phyloP scores from a whole-genome alignment of 2,329 filamentous ascomycete genomes.

The Cordyceps javanica region DNA sequence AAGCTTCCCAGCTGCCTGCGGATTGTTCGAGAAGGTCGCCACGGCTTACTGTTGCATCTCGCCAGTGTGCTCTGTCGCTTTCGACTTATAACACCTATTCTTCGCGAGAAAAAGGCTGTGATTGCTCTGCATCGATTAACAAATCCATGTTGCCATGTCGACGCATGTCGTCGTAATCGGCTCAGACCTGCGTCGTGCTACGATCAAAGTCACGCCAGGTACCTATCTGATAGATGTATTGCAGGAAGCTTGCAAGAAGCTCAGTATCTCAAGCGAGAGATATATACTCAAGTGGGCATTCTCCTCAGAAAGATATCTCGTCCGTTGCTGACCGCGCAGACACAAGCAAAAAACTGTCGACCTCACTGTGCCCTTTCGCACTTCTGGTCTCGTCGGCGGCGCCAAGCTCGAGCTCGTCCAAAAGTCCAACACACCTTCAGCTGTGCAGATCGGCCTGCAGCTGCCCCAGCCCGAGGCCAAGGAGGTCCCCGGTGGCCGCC shows the following conservation, averaged over 20 bases:
- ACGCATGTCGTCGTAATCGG: conserved; percentile 86
- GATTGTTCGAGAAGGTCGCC: conserved; percentile 15
- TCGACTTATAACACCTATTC: too few species aligned
- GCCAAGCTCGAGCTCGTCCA: conserved; percentile 90
- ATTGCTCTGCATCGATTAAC: background rate
- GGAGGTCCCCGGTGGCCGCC: conserved; percentile 56
- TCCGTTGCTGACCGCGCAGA: conserved; percentile 36
- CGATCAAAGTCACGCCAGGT: conserved; percentile 74
- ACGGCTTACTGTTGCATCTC: background rate
- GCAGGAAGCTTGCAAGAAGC: conserved; percentile 79
- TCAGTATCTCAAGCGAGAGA: conserved; percentile 64
- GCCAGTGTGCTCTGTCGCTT: background rate
- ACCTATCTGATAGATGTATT: conserved; percentile 82
- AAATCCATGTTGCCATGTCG: conserved; percentile 51
- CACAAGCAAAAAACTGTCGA: conserved; percentile 82
- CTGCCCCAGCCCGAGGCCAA: conserved; percentile 66
- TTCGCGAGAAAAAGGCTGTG: background rate
- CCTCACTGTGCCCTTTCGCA: conserved; percentile 75
- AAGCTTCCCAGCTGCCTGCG: conserved; percentile 11
- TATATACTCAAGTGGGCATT: conserved; percentile 70
- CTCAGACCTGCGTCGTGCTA: conserved; percentile 67
- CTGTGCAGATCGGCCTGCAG: conserved; percentile 84
- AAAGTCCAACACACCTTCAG: conserved; percentile 76
- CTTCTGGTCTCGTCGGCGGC: conserved; percentile 74
- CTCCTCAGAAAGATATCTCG: background rate